phyloP scores from a whole-genome alignment of 352 stramenopile species.

The Phytopythium boreale region DNA sequence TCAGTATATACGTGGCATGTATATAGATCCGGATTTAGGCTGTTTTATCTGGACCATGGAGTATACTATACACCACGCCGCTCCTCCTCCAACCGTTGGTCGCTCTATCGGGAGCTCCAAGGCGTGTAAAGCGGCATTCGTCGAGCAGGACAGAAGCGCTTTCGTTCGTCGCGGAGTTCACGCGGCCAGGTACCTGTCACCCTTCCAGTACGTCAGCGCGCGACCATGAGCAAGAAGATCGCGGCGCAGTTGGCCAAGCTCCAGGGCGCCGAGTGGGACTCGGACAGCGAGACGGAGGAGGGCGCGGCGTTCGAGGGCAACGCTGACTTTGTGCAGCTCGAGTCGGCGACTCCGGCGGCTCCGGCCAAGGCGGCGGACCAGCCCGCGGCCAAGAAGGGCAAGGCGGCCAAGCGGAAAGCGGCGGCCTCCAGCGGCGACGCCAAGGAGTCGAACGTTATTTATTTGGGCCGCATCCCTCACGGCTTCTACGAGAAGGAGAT shows the following conservation, averaged over 20 bases:
- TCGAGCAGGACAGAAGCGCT: neutral
- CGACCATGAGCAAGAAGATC: constrained; percentile 72
- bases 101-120: too few relatives aligned
- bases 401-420: constrained; percentile 31
- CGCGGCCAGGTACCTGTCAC: too few relatives aligned
- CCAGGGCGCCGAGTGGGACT: constrained; percentile 82
- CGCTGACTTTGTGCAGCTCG: constrained; percentile 51
- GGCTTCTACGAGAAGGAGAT: constrained; percentile 98
- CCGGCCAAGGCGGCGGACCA: constrained; percentile 24
- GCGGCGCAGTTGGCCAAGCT: constrained; percentile 78
- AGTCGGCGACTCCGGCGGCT: constrained; percentile 15
- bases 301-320: constrained; percentile 37
- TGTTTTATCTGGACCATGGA: neutral
- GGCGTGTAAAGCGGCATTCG: neutral
- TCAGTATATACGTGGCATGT: neutral
- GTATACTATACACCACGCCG: constrained; percentile 6
- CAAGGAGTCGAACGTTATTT: constrained; percentile 88
- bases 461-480: constrained; percentile 95
- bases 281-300: constrained; percentile 70
- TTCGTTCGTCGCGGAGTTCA: neutral
- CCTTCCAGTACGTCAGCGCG: neutral
- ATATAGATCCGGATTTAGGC: neutral
- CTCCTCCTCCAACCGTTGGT: constrained; percentile 7
- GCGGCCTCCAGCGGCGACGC: constrained; percentile 17
- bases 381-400: constrained; percentile 40